A percentile compares a stretch with the other conserved stretches of the same genome.
These are phyloP conservation scores for Russula compacta DNA, from an alignment of 768 basidiomycete species.

Conservation along the genomic window DNA sequence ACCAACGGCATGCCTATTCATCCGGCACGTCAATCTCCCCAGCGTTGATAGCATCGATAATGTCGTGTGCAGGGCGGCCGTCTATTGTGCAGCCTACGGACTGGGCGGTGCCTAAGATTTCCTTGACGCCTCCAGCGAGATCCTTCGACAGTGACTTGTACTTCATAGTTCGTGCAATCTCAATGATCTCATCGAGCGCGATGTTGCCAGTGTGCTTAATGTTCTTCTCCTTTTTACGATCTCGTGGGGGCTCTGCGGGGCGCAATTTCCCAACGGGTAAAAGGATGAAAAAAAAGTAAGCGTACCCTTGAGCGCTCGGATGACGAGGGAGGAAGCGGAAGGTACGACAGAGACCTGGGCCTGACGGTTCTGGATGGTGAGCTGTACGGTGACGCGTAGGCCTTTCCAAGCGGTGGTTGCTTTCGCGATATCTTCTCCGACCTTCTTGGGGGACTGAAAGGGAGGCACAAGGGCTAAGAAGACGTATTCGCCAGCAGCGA, in stretches of 20 bases:
- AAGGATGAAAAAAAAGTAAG: conserved; percentile 1
- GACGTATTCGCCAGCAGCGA: neutral
- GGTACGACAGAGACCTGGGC: conserved; percentile 94
- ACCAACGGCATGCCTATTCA: conserved; percentile 42
- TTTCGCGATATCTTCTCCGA: conserved; percentile 99
- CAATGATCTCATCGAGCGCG: conserved; percentile 84
- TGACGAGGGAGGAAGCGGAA: conserved; percentile 94
- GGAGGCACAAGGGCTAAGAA: conserved; percentile 5
- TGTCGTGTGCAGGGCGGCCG: conserved; percentile 84
- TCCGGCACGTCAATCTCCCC: conserved; percentile 82
- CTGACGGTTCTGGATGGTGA: conserved; percentile 99
- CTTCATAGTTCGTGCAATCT: conserved; percentile 95
- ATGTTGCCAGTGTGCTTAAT: conserved; percentile 98
- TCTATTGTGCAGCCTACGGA: conserved; percentile 95
- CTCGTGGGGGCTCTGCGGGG: conserved; percentile 84
- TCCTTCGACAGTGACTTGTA: conserved; percentile 90
- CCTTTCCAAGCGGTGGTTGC: conserved; percentile 98
- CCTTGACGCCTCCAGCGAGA: conserved; percentile 83
- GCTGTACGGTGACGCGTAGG: conserved; percentile 96
- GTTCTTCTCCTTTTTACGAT: conserved; percentile 99
- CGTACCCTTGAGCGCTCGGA: conserved; percentile 93
- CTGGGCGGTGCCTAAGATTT: conserved; percentile 97
- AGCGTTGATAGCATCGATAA: conserved; percentile 80
- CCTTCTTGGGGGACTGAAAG: conserved; percentile 96
- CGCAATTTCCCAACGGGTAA: neutral